Conservation (phyloP, 306 rosid genomes). For the Betula pendula region DNA sequence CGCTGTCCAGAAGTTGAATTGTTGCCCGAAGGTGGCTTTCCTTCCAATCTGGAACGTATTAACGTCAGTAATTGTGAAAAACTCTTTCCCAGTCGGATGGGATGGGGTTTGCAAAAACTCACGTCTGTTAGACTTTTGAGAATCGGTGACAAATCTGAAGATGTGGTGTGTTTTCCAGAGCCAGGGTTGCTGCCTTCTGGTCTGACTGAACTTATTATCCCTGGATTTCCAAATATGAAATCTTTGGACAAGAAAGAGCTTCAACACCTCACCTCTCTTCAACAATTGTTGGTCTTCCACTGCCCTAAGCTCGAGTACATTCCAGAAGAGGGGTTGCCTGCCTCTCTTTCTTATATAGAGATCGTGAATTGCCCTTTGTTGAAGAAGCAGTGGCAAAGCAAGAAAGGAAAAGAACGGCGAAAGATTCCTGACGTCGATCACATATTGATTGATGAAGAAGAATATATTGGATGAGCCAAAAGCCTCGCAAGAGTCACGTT, state of each 20-base stretch:
- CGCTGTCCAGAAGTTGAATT: conserved; percentile 2
- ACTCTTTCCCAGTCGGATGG: neutral
- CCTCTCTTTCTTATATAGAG: too few species aligned
- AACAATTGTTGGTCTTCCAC: neutral
- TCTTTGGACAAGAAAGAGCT: neutral
- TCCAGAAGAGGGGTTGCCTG: too few species aligned
- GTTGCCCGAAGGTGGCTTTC: neutral
- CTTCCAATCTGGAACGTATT: neutral
- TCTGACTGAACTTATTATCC: neutral
- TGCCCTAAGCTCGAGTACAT: too few species aligned
- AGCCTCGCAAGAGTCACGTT: too few species aligned
- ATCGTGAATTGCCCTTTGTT: too few species aligned
- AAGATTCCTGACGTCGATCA: too few species aligned
- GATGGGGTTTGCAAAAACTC: conserved; percentile 6
- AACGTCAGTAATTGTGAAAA: neutral
- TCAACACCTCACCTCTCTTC: neutral
- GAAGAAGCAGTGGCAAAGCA: too few species aligned
- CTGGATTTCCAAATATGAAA: neutral
- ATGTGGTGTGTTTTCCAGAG: neutral
- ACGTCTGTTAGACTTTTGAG: rapidly evolving
- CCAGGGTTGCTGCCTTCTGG: too few species aligned
- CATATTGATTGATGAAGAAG: rapidly evolving
- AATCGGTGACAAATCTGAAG: rapidly evolving
- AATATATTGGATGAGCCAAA: too few species aligned
- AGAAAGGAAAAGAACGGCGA: too few species aligned